Evolutionary conservation across 2,329 filamentous ascomycete species (phyloP).

Genomic region (Metarhizium anisopliae): DNA sequence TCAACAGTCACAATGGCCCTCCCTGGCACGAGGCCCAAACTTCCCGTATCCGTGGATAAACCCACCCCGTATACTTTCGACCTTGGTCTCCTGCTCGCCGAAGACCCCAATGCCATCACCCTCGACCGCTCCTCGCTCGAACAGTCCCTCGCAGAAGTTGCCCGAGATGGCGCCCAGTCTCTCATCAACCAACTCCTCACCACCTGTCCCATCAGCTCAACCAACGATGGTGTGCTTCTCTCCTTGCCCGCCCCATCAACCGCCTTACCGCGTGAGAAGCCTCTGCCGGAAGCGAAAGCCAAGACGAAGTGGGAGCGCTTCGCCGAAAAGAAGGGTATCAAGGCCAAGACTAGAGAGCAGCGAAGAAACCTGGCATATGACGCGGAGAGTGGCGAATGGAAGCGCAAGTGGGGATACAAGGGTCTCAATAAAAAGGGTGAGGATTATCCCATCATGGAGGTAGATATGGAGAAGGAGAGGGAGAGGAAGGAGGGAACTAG

Average conservation of each 20-base stretch:
- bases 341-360: constrained; percentile 73
- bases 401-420: constrained; percentile 91
- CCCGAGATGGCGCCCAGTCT: constrained; percentile 83
- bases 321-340: constrained; percentile 94
- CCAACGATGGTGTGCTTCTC: constrained; percentile 63
- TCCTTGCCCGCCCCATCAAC: constrained; percentile 64
- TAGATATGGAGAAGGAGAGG: constrained; percentile 67
- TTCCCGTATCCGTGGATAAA: constrained; percentile 63
- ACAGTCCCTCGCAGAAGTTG: constrained; percentile 58
- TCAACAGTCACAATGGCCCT: constrained; percentile 22
- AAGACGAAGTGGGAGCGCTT: constrained; percentile 95
- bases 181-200: constrained; percentile 92
- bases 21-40: constrained; percentile 33
- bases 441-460: constrained; percentile 84
- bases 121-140: constrained; percentile 49
- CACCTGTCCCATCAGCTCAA: constrained; percentile 70
- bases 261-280: constrained; percentile 80
- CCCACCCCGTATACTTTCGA: constrained; percentile 90
- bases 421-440: constrained; percentile 79
- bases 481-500: constrained; percentile 53
- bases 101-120: constrained; percentile 76
- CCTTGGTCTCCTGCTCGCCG: constrained; percentile 75
- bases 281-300: constrained; percentile 69
- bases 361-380: constrained; percentile 71
- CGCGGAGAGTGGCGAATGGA: constrained; percentile 78